Conservation (phyloP, 768 basidiomycete genomes). For the Harrya chromipes region DNA sequence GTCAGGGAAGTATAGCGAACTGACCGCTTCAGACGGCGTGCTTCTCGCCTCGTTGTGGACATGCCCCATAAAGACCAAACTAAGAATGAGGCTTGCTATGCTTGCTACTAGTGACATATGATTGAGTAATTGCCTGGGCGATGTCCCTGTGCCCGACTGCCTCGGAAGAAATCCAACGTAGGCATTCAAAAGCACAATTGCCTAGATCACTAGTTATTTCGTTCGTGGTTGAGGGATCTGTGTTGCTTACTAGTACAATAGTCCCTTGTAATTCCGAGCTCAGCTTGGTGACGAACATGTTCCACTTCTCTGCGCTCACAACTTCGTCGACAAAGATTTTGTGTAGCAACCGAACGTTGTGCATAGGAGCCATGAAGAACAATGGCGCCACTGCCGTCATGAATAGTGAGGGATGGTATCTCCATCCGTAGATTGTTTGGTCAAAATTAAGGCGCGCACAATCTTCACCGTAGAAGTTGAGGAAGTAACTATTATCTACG, state of each 20-base stretch:
- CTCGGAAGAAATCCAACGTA: constrained; percentile 58
- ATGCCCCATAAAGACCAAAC: constrained; percentile 42
- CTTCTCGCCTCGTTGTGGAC: constrained; percentile 34
- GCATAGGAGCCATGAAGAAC: constrained; percentile 49
- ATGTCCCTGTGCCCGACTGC: constrained; percentile 31
- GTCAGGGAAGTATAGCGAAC: constrained; percentile 5
- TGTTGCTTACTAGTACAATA: constrained; percentile 46
- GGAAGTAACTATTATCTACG: constrained; percentile 34
- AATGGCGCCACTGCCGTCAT: constrained; percentile 40
- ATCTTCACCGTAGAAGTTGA: constrained; percentile 43
- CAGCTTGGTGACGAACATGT: constrained; percentile 41
- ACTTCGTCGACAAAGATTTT: constrained; percentile 49
- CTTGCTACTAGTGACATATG: constrained; percentile 44
- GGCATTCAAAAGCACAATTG: constrained; percentile 54
- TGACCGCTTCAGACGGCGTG: constrained; percentile 35
- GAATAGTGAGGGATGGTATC: constrained; percentile 32
- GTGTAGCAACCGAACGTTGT: constrained; percentile 44
- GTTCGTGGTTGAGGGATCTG: neutral
- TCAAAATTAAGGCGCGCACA: constrained; percentile 39
- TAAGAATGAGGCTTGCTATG: constrained; percentile 42
- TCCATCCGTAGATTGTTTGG: constrained; percentile 31
- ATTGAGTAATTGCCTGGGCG: constrained; percentile 36
- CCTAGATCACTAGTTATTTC: constrained; percentile 30
- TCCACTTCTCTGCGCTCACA: constrained; percentile 42
- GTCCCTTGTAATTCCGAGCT: constrained; percentile 51